Base-by-base conservation (phyloP, 495 filamentous ascomycete genomes). In the Xylaria palmicola region DNA sequence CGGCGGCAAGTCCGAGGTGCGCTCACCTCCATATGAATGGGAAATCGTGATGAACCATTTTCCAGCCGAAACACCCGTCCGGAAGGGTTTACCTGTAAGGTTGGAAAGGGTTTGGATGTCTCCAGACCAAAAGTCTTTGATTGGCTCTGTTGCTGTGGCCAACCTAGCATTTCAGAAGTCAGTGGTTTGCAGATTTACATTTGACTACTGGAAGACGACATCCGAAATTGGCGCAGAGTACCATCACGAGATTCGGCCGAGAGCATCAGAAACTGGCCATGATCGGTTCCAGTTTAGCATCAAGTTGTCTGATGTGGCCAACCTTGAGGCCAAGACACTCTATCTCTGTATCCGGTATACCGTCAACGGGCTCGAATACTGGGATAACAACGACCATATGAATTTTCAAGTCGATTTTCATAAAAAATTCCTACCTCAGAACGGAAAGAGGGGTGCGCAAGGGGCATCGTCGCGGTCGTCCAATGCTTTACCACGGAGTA, bases 161-260 rank as follows among this genome's bases (percentile, higher is more conserved):
- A 98, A 98, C 72, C 74, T 98, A 19, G 85, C 92, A 0, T 98
- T 94, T 76, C 86, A 96, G 43, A 98, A 98, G 72, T 71, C 77
- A 9, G 93, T 98, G 39, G 85, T 88, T 20, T 92, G 91, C 72
- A 85, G 94, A 27, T 98, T 98, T 70, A 98, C 95, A 0, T 84
- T 98, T 56, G 94, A 98, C 74, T 92, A 93, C 71, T 98, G 94
- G 94, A 95, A 93, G 77, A 98, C 94, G 0, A 93, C 92, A 3
- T 98, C 94, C 1, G 94, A 98, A 71, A 89, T 98, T 3, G 81
- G 83, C 40, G 95, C 92, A 8, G 92, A 97, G 67, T 98, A 84
- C 75, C 89, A 87, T 72, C 83, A 88, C 56, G 90, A 95, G 75
- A 82, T 92, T 32, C 83, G 85, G 10, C 87, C 84, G 39, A 83